These are phyloP conservation scores for Fusarium proliferatum DNA, from an alignment of 2,329 filamentous ascomycete species.

Conservation along the genomic window DNA sequence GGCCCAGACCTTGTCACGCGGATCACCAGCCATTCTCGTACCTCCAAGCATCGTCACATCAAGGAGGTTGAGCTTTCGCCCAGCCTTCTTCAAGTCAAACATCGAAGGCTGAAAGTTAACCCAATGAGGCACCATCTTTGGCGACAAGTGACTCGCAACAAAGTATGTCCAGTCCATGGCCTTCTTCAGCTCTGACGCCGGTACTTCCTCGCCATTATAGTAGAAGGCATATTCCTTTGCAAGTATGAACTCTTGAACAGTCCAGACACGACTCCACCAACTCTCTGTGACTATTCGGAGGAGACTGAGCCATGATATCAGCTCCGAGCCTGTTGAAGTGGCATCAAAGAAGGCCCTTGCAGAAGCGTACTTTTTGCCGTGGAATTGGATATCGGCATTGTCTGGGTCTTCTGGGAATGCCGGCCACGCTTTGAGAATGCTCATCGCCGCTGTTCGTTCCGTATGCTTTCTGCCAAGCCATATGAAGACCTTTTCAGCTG, in stretches of 20 bases:
- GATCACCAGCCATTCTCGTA: slow-evolving; percentile 14
- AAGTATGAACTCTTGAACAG: slow-evolving; percentile 23
- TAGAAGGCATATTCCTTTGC: slow-evolving; percentile 12
- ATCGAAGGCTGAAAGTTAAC: slow-evolving; percentile 13
- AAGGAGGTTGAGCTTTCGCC: neutral
- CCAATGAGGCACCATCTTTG: slow-evolving; percentile 1
- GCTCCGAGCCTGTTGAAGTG: slow-evolving; percentile 5
- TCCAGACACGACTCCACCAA: slow-evolving; percentile 29
- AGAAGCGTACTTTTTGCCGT: slow-evolving; percentile 11
- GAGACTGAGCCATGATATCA: slow-evolving; percentile 5
- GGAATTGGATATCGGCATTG: neutral
- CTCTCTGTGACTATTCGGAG: slow-evolving; percentile 8
- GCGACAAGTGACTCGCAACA: neutral
- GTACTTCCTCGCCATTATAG: neutral
- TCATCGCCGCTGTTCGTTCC: neutral
- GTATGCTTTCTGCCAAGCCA: slow-evolving; percentile 6
- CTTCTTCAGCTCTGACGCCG: neutral
- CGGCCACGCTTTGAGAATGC: slow-evolving; percentile 3
- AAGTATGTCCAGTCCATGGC: slow-evolving; percentile 26
- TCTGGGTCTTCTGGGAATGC: slow-evolving; percentile 10
- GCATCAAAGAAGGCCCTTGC: slow-evolving; percentile 18
- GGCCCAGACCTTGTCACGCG: slow-evolving; percentile 20
- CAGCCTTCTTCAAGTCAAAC: slow-evolving; percentile 8
- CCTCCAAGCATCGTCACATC: slow-evolving; percentile 17
- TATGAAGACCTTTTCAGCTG: slow-evolving; percentile 7